phyloP scores from a whole-genome alignment of 208 protist genomes.

The Histomonas meleagridis region DNA sequence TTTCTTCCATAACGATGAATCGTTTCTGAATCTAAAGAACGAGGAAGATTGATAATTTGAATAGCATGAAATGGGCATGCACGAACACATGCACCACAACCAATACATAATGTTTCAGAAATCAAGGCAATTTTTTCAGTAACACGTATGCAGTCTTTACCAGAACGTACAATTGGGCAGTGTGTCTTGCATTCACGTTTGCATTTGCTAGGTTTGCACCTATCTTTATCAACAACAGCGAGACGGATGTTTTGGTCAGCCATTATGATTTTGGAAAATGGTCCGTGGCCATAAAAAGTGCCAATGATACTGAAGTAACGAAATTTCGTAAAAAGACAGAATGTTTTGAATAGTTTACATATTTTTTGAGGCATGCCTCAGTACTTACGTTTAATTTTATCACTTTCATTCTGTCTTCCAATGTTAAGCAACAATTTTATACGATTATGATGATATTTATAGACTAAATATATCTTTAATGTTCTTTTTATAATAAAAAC shows the following conservation, averaged over 20 bases:
- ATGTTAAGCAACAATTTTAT: too few species aligned
- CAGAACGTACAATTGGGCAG: slow-evolving; percentile 87
- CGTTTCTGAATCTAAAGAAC: slow-evolving; percentile 81
- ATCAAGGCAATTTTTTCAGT: slow-evolving; percentile 71
- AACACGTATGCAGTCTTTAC: slow-evolving; percentile 90
- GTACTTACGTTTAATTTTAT: too few species aligned
- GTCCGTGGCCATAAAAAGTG: too few species aligned
- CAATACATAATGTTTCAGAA: slow-evolving; percentile 97
- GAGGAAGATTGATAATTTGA: slow-evolving; percentile 98
- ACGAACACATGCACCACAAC: slow-evolving; percentile 97
- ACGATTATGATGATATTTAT: too few species aligned
- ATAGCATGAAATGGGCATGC: slow-evolving; percentile 97
- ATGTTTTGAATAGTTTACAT: too few species aligned
- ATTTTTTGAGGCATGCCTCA: too few species aligned
- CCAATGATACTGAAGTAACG: too few species aligned
- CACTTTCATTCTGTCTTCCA: too few species aligned
- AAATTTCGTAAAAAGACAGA: too few species aligned
- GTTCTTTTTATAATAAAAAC: too few species aligned
- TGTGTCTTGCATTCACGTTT: slow-evolving; percentile 88
- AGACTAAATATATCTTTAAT: too few species aligned
- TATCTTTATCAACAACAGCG: slow-evolving; percentile 89
- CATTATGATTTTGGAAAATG: neutral
- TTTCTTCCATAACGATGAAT: slow-evolving; percentile 97
- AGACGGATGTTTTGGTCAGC: slow-evolving; percentile 75
- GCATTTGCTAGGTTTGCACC: slow-evolving; percentile 98